Evolutionary conservation across 1,139 yeast species (phyloP), one percentile per base, ranked within the genome.

Genomic region (Casaregolazyma suthepensis): DNA sequence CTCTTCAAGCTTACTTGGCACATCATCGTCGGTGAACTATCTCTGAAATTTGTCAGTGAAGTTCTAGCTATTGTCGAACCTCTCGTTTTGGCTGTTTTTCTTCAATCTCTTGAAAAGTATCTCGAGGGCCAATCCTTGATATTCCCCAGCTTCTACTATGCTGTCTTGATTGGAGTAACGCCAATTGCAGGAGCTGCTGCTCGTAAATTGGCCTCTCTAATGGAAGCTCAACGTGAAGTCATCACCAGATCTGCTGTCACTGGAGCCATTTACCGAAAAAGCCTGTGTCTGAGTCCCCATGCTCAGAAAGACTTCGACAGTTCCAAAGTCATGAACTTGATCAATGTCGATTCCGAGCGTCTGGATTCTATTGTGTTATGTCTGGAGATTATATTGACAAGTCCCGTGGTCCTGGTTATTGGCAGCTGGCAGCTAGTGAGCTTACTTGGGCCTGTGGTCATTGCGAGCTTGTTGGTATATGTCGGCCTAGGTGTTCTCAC

Each of bases 321-420:
- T 6, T 54, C 59, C 10, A 51, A 46, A 35, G 49, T 54, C 43
- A 54, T 57, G 5, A 48, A 52, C 13, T 22, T 54, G 12, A 49
- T 45, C 17, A 50, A 57, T 6, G 22, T 54, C 15, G 59, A 56
- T 49, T 83, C 57, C 75, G 80, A 52, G 56, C 51, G 1, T 71
- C 70, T 55, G 73, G 89, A 59, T 5, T 26, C 2, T 26, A 26
- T 26, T 26, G 31, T 26, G 12, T 9, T 26, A 2, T 26, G 12
- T 26, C 31, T 26, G 31, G 31, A 26, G 31, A 26, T 26, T 9
- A 26, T 26, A 26, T 7, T 26, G 2, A 26, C 31, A 26, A 26
- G 31, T 26, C 31, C 31, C 2, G 31, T 26, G 2, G 31, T 26
- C 12, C 31, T 26, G 31, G 10, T 26, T 12, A 26, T 26, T 26